Base-by-base conservation (phyloP, 768 basidiomycete genomes). In the Lanmaoa rubissima region DNA sequence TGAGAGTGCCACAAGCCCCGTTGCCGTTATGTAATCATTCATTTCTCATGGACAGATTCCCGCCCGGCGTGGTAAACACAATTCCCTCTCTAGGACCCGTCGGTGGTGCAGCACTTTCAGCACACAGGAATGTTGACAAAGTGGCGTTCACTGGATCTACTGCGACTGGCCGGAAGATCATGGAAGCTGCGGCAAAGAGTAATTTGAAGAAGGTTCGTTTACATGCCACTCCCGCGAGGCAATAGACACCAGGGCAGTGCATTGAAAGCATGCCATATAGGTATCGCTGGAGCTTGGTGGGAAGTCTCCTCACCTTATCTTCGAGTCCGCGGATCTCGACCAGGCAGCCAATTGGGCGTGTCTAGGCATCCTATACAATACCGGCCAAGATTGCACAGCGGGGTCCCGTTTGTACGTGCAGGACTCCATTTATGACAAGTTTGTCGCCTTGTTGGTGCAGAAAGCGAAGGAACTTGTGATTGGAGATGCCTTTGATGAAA, bases 111-210 rank as follows among this genome's bases (percentile, higher is more conserved):
- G 92, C 93, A 3, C 79, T 98, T 57, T 76, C 94, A 6, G 72
- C 82, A 12, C 96, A 98, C 73, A 80, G 71, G 53, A 90, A 88
- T 61, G 88, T 98, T 46, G 92, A 97, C 76, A 96, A 97, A 74
- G 82, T 98, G 59, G 94, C 95, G 2, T 97, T 98, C 73, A 98
- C 96, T 10, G 96, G 96, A 45, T 93, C 90, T 36, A 95, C 94
- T 14, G 67, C 83, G 53, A 95, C 93, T 5, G 96, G 96, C 24
- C 82, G 94, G 24, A 90, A 88, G 67, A 85, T 98, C 67, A 88
- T 94, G 85, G 85, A 88, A 67, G 93, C 95, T 14, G 92, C 95
- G 2, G 92, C 95, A 9, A 87, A 88, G 71, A 91, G 88, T 64
- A 98, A 98, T 75, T 74, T 98, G 60, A 98, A 98, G 75, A 96